Evolutionary conservation across 2,329 filamentous ascomycete species (phyloP).

Genomic region (Trichoderma atroviride): DNA sequence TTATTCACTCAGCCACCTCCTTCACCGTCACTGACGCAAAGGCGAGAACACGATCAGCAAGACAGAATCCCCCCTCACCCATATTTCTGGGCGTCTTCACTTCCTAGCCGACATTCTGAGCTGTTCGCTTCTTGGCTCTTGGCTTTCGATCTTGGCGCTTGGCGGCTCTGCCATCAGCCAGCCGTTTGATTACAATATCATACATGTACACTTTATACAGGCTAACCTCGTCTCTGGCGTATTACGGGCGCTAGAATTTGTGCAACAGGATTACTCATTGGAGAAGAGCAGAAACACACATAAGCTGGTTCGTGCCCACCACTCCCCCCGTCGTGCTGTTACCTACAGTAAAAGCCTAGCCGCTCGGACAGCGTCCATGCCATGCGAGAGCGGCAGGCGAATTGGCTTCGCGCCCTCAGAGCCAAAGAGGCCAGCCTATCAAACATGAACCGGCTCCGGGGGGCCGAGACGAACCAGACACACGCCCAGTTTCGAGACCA

Average conservation of each 20-base stretch:
- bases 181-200: neutral
- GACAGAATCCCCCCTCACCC: neutral
- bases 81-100: neutral
- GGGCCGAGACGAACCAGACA: constrained; percentile 10
- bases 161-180: neutral
- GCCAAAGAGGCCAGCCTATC: constrained; percentile 3
- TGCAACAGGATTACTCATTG: neutral
- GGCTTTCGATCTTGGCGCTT: neutral
- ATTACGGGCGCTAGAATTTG: neutral
- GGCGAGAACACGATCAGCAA: neutral
- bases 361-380: neutral
- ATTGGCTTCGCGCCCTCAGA: neutral
- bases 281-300: neutral
- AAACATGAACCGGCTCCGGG: neutral
- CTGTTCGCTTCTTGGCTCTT: neutral
- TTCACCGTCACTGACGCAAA: neutral
- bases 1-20: neutral
- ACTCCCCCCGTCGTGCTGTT: neutral
- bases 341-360: neutral
- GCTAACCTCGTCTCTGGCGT: neutral
- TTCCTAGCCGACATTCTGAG: neutral
- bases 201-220: neutral
- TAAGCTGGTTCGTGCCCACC: neutral
- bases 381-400: neutral
- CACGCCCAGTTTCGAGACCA: constrained; percentile 12